Evolutionary conservation across 768 basidiomycete species (phyloP).

Genomic region (Podaxis sp.): DNA sequence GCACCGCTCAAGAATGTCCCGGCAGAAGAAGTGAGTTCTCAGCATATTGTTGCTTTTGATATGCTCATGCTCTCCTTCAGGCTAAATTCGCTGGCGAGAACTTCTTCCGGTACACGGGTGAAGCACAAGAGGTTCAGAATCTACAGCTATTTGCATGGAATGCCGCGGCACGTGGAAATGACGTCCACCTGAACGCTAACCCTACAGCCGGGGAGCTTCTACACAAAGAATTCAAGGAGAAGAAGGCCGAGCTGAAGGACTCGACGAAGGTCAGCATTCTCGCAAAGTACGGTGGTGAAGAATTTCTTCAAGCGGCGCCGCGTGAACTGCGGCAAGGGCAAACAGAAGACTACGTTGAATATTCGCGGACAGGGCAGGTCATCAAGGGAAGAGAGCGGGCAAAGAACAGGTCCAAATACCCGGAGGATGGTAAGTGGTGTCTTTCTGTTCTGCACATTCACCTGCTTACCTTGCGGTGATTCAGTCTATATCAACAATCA

Average conservation of each 20-base stretch:
- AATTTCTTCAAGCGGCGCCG: conserved; percentile 87
- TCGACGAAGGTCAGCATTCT: conserved; percentile 87
- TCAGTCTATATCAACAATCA: conserved; percentile 91
- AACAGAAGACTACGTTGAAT: conserved; percentile 97
- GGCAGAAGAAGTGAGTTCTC: conserved; percentile 77
- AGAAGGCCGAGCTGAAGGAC: conserved; percentile 91
- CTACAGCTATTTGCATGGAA: conserved; percentile 98
- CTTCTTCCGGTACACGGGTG: conserved; percentile 88
- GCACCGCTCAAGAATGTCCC: conserved; percentile 77
- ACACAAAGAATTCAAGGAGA: conserved; percentile 86
- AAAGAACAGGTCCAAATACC: conserved; percentile 88
- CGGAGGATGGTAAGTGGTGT: conserved; percentile 82
- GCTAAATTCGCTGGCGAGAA: conserved; percentile 95
- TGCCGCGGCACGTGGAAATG: conserved; percentile 87
- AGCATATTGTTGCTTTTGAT: not conserved
- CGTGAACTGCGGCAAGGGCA: conserved; percentile 93
- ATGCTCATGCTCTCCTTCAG: conserved; percentile 33
- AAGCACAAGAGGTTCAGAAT: conserved; percentile 87
- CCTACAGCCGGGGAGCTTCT: conserved; percentile 94
- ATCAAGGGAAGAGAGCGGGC: conserved; percentile 90
- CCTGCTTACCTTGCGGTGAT: conserved; percentile 12
- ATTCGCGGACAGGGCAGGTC: conserved; percentile 87
- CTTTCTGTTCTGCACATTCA: conserved; percentile 3
- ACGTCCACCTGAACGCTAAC: conserved; percentile 93
- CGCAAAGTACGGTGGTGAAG: conserved; percentile 90